phyloP scores from a whole-genome alignment of 1,139 yeast genomes.

The Geotrichum reessii region DNA sequence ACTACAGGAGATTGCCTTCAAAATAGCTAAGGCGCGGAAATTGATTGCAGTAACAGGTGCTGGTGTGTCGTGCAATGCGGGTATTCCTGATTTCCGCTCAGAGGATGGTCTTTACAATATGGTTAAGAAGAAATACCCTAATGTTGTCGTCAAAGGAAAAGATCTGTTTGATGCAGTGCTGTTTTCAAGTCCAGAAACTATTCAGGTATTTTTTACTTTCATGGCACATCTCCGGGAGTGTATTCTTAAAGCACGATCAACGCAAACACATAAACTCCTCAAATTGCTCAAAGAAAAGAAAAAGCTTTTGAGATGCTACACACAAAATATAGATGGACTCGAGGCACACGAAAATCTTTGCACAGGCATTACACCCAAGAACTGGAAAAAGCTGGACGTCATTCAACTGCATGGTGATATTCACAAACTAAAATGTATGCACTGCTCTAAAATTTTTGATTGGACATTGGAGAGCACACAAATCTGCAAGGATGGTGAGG shows the following conservation, averaged over 20 bases:
- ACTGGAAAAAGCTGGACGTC: constrained; percentile 48
- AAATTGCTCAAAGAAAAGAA: constrained; percentile 57
- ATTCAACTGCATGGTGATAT: constrained; percentile 89
- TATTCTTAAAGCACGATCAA: constrained; percentile 64
- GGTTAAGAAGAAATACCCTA: constrained; percentile 60
- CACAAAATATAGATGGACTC: constrained; percentile 70
- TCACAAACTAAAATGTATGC: constrained; percentile 65
- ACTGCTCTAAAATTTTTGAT: constrained; percentile 51
- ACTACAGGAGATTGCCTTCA: constrained; percentile 13
- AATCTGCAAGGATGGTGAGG: constrained; percentile 46
- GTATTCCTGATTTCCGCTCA: constrained; percentile 91
- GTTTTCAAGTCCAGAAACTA: constrained; percentile 61
- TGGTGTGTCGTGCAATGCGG: constrained; percentile 93
- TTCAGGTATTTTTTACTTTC: constrained; percentile 68
- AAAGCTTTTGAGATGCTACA: constrained; percentile 74
- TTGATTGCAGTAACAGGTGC: constrained; percentile 67
- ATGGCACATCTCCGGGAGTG: constrained; percentile 67
- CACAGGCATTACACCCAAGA: constrained; percentile 20
- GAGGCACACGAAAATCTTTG: constrained; percentile 42
- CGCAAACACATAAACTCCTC: constrained; percentile 77
- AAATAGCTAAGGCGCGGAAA: constrained; percentile 23
- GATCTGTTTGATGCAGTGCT: constrained; percentile 84
- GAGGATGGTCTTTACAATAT: constrained; percentile 73
- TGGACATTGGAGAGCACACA: constrained; percentile 56
- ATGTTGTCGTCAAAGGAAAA: constrained; percentile 66